phyloP scores from a whole-genome alignment of 345 rosid species.

The Eucalyptus dawsonii region DNA sequence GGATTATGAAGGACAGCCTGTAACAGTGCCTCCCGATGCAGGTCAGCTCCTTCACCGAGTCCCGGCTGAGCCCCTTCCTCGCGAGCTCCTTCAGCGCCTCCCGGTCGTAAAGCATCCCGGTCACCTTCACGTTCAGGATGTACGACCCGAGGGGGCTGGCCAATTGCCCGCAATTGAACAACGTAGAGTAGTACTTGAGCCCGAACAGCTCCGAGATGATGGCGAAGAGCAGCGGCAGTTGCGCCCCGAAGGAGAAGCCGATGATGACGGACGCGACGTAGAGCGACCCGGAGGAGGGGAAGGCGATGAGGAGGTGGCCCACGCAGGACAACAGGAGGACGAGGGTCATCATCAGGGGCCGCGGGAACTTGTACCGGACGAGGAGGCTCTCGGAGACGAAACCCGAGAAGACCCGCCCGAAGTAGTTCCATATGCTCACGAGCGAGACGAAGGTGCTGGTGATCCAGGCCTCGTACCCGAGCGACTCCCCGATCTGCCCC shows the following conservation, averaged over 20 bases:
- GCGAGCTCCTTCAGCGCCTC: conserved; percentile 49
- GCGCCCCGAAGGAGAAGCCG: conserved; percentile 82
- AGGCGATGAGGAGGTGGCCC: conserved; percentile 65
- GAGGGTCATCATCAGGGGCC: conserved; percentile 69
- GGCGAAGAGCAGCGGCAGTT: conserved; percentile 56
- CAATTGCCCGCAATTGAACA: conserved; percentile 77
- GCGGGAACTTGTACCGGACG: conserved; percentile 41
- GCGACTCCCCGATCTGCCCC: conserved; percentile 87
- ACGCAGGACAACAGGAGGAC: conserved; percentile 46
- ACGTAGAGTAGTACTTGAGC: conserved; percentile 77
- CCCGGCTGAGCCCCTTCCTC: conserved; percentile 30
- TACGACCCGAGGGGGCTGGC: conserved; percentile 86
- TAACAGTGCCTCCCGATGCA: conserved; percentile 58
- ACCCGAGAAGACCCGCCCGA: conserved; percentile 77
- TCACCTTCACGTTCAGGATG: conserved; percentile 58
- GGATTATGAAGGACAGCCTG: conserved; percentile 40
- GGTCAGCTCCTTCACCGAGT: conserved; percentile 48
- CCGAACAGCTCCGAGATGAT: conserved; percentile 89
- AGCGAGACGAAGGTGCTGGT: conserved; percentile 61
- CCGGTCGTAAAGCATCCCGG: conserved; percentile 54
- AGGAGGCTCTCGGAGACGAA: conserved; percentile 62
- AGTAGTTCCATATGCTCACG: conserved; percentile 86
- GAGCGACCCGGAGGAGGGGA: conserved; percentile 55
- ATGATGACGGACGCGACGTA: conserved; percentile 59
- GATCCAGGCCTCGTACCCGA: conserved; percentile 54